Conservation (phyloP, 495 filamentous ascomycete species). For the Neurospora sp. region DNA sequence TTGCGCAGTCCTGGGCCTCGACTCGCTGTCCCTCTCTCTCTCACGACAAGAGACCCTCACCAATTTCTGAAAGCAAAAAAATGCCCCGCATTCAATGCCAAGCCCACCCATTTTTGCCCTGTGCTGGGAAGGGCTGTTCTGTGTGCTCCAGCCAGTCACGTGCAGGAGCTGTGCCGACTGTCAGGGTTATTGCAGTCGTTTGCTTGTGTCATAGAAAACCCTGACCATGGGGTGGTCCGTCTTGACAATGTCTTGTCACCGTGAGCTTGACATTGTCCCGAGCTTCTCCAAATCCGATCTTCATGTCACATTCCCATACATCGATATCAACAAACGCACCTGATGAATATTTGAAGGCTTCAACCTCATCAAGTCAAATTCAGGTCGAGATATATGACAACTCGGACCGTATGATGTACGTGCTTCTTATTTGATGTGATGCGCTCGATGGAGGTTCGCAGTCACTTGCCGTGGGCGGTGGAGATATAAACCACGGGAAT, state of each 20-base stretch:
- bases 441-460: neutral
- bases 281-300: neutral
- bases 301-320: neutral
- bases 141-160: conserved; percentile 17
- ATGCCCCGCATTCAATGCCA: conserved; percentile 22
- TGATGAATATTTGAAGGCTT: neutral
- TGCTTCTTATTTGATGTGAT: neutral
- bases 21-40: conserved; percentile 6
- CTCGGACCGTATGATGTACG: neutral
- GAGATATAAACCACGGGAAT: neutral
- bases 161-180: neutral
- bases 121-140: conserved; percentile 7
- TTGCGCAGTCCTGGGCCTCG: conserved; percentile 10
- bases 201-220: neutral
- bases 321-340: neutral
- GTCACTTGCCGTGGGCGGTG: neutral
- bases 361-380: neutral
- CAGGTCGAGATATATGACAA: neutral
- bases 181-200: neutral
- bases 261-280: neutral
- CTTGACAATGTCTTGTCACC: neutral
- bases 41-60: conserved; percentile 3
- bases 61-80: conserved; percentile 10
- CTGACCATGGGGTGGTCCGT: neutral
- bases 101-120: conserved; percentile 12